Conservation (phyloP, 306 rosid species). For the Lathyrus aphaca region DNA sequence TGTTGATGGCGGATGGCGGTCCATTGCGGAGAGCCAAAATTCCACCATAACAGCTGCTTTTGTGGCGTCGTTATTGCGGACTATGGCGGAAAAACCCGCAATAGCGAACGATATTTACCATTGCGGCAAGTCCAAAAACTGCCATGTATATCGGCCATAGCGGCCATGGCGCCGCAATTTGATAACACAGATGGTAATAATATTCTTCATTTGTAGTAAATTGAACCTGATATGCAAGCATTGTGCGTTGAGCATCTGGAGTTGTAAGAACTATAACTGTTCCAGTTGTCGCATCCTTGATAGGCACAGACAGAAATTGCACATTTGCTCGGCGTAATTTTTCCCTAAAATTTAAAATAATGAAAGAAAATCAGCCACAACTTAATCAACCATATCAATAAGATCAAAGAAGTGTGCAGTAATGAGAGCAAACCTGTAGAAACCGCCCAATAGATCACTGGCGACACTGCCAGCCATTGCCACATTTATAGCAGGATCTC, state of each 20-base stretch:
- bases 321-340: slow-evolving; percentile 87
- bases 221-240: slow-evolving; percentile 92
- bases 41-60: too few relatives aligned
- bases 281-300: slow-evolving; percentile 89
- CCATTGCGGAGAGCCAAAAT: too few relatives aligned
- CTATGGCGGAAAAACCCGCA: too few relatives aligned
- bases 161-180: too few relatives aligned
- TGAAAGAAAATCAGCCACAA: slow-evolving; percentile 10
- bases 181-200: neutral
- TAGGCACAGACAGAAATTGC: slow-evolving; percentile 77
- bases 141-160: too few relatives aligned
- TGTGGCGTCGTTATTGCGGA: too few relatives aligned
- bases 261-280: slow-evolving; percentile 97
- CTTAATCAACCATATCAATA: slow-evolving; percentile 12
- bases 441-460: slow-evolving; percentile 92
- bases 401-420: slow-evolving; percentile 29
- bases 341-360: slow-evolving; percentile 45
- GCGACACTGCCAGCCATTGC: slow-evolving; percentile 96
- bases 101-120: too few relatives aligned
- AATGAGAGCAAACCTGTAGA: slow-evolving; percentile 68
- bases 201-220: slow-evolving; percentile 25
- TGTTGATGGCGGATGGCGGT: too few relatives aligned
- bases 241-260: slow-evolving; percentile 96
- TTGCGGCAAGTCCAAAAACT: too few relatives aligned
- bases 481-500: slow-evolving; percentile 67